Evolutionary conservation across 2,329 filamentous ascomycete genomes (phyloP), one percentile per base, ranked within the genome.

Genomic region (Ascosphaera aggregata): DNA sequence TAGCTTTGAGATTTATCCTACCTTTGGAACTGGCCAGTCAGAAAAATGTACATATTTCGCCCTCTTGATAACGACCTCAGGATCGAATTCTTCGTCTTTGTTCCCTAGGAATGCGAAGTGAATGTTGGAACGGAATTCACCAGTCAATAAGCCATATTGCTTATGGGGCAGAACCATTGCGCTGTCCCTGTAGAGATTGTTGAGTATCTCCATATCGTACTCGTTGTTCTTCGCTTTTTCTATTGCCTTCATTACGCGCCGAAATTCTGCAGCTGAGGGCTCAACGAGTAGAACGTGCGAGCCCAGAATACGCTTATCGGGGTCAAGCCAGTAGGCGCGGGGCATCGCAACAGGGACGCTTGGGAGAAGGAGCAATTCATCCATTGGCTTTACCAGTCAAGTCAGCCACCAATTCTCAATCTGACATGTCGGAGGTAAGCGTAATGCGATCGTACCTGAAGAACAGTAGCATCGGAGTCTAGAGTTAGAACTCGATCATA

Each of bases 1-100:
- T 11, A 27, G n/a, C n/a, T 27, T 27, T 5, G 22, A 27, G 22
- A 11, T 7, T 5, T 27, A 27, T 7, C 34, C 5, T 35, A 35
- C 34, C 34, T 80, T 80, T 0, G 74, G 73, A 4, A 78, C 47
- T 1, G 76, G 76, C 70, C 70, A 77, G 48, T 81, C 76, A 9
- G 69, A 75, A 51, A 80, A 80, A 51, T 80, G 76, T 2, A 80
- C 58, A 3, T 76, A 62, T 44, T 76, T 78, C 4, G 72, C 69
- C 47, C 77, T 71, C 11, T 62, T 62, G 39, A 69, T 59, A 1
- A 63, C 61, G 32, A 51, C 54, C 18, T 71, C 56, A 0, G 73
- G 62, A 47, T 78, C 67, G 72, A 74, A 80, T 2, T 48, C 46
- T 43, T 69, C 69, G 2, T 60, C 54, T 1, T 60, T 54, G 13